Conservation (phyloP, 2,329 filamentous ascomycete species). For the Fusarium chuoi region DNA sequence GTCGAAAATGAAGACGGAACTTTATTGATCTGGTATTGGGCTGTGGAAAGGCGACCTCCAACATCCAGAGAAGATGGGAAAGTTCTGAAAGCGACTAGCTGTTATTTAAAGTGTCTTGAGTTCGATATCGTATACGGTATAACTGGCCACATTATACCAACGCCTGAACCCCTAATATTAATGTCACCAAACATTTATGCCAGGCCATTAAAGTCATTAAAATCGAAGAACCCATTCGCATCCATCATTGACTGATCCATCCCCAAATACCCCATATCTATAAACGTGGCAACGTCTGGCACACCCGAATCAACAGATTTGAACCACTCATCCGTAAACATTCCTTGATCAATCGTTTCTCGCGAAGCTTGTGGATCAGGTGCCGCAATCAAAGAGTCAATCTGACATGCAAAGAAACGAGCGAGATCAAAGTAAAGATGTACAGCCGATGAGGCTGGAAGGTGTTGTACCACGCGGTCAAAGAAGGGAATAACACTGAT, state of each 20-base stretch:
- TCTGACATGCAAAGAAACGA: slow-evolving; percentile 23
- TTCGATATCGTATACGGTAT: too few species aligned
- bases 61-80: too few species aligned
- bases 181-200: background rate
- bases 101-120: too few species aligned
- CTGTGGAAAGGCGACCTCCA: too few species aligned
- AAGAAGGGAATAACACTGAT: background rate
- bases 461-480: slow-evolving; percentile 5
- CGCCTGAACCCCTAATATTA: too few species aligned
- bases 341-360: slow-evolving; percentile 7
- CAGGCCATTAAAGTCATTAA: background rate
- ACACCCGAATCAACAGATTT: slow-evolving; percentile 7
- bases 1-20: too few species aligned
- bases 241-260: slow-evolving; percentile 11
- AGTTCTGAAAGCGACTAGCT: too few species aligned
- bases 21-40: too few species aligned
- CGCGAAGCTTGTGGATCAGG: background rate
- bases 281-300: background rate
- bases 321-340: slow-evolving; percentile 25
- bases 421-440: slow-evolving; percentile 17
- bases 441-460: background rate
- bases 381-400: background rate
- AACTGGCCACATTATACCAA: too few species aligned
- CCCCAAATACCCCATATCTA: slow-evolving; percentile 16
- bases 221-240: background rate